Evolutionary conservation across 768 basidiomycete species (phyloP), one percentile per base, ranked within the genome.

Genomic region (Leccinum ochraceum): DNA sequence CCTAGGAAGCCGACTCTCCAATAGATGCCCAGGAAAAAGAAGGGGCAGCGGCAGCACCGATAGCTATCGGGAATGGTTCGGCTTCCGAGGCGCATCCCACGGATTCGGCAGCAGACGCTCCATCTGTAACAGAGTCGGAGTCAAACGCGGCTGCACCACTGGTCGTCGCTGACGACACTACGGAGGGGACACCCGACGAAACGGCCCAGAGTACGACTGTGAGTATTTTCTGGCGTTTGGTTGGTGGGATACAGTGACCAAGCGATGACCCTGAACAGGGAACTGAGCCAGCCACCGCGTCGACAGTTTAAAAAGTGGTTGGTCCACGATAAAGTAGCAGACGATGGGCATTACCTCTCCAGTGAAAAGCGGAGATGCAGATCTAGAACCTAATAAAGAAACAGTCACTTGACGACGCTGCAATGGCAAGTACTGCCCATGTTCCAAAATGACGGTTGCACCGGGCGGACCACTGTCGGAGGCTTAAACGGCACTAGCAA

Each of bases 1-100:
- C 24, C 26, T 50, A 77, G 75, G 64, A 65, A 26, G 54, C 61
- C 26, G 76, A 76, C 59, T 68, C 76, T 53, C 72, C 75, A 16
- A 75, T 67, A 49, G 66, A 69, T 22, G 68, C 75, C n/a, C 66
- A 72, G 59, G 65, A 77, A 49, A 70, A 69, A 37, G 62, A 11
- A 22, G 63, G 65, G 37, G 67, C 60, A 11, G 51, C 54, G 56
- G 57, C 20, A 6, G 56, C 61, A 26, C 39, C 7, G 22, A 34
- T 61, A 24, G 22, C 60, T 28, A 46, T 28, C 46, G 55, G 58
- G 34, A 51, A 60, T 16, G 37, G 2, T 17, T 56, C 60, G 30
- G 30, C 50, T 44, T 17, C 44, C 3, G 58, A 61, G 32, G 11
- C 48, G 20, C 46, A 34, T 26, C 13, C 61, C 5, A 20, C 44